Conservation (phyloP, 768 basidiomycete genomes). For the Leccinum arenicola region DNA sequence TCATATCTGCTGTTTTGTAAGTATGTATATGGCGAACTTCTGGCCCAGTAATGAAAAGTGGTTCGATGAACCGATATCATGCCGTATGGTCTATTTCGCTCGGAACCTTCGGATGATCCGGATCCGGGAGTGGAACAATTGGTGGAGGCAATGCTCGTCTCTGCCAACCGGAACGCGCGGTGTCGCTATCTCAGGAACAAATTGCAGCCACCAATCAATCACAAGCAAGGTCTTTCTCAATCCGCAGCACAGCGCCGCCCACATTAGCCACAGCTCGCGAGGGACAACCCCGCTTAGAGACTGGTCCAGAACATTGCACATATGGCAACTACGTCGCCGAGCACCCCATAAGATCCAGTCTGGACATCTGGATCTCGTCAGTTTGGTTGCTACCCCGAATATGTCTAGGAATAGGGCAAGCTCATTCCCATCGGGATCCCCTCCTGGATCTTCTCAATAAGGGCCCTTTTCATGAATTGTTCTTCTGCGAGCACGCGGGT, state of each 20-base stretch:
- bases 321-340: conserved; percentile 38
- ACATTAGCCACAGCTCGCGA: conserved; percentile 13
- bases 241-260: conserved; percentile 23
- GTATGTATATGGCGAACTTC: conserved; percentile 22
- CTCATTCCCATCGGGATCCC: conserved; percentile 53
- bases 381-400: conserved; percentile 32
- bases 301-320: conserved; percentile 33
- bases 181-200: conserved; percentile 25
- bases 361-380: conserved; percentile 25
- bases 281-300: conserved; percentile 23
- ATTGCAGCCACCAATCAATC: conserved; percentile 28
- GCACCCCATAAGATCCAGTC: conserved; percentile 29
- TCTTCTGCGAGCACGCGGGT: conserved; percentile 89
- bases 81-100: conserved; percentile 21
- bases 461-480: conserved; percentile 94
- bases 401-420: conserved; percentile 38
- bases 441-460: conserved; percentile 84
- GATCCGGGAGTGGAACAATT: conserved; percentile 30
- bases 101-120: conserved; percentile 34
- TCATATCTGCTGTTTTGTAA: conserved; percentile 15
- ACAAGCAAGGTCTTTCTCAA: conserved; percentile 12
- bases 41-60: conserved; percentile 20
- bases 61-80: conserved; percentile 24
- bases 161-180: conserved; percentile 19
- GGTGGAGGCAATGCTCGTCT: conserved; percentile 28